Percentiles rank a stretch among this genome's conserved stretches.
Evolutionary conservation across 805 yeast genomes (phyloP).

Genomic region (Barnettozyma vustinii): DNA sequence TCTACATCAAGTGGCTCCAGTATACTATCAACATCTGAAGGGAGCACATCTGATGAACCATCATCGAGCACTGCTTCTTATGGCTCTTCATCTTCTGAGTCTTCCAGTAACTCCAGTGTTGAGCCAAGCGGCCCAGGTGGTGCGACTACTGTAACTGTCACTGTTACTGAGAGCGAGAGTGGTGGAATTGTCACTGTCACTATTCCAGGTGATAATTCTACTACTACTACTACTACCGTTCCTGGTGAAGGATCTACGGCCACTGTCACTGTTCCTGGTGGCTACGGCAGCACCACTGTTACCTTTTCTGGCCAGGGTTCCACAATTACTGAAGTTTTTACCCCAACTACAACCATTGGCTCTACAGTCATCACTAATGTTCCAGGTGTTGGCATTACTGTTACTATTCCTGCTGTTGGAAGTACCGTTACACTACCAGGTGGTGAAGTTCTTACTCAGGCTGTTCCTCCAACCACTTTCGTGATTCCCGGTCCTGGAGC

Average conservation of each 20-base stretch:
- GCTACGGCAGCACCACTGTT: not conserved
- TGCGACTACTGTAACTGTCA: not conserved
- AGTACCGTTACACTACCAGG: not conserved
- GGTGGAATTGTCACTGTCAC: not conserved
- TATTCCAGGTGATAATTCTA: not conserved
- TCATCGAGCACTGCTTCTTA: too few relatives aligned
- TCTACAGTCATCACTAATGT: constrained; percentile 7
- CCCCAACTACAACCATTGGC: constrained; percentile 3
- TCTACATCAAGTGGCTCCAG: too few relatives aligned
- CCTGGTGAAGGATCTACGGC: not conserved
- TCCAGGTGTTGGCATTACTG: constrained; percentile 6
- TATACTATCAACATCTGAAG: too few relatives aligned
- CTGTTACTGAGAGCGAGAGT: not conserved
- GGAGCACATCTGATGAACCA: too few relatives aligned
- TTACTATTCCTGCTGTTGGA: constrained; percentile 1
- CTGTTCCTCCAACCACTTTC: constrained; percentile 6
- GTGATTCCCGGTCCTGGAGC: constrained; percentile 3
- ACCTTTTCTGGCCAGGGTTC: not conserved
- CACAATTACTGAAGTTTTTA: constrained; percentile 7
- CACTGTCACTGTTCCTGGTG: not conserved
- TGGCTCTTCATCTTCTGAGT: too few relatives aligned
- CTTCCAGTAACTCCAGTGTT: not conserved
- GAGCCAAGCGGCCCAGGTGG: not conserved
- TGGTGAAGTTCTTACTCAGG: not conserved
- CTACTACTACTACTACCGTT: not conserved